Base-by-base conservation (phyloP, 331 rosid species). In the Quercus tomentella region DNA sequence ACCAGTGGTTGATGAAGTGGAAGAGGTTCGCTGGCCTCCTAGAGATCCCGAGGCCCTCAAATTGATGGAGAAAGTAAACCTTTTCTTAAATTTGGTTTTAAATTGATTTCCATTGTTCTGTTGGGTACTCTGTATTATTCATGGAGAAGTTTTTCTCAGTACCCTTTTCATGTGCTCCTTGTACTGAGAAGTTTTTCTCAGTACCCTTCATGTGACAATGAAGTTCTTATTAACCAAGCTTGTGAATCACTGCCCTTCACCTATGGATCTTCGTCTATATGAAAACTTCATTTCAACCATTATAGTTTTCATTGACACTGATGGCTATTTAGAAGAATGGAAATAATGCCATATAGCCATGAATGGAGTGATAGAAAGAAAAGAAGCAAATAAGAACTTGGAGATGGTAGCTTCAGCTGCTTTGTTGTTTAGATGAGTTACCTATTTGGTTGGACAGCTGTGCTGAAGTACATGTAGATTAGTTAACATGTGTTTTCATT, bases 21-120 rank as follows among this genome's bases (percentile, higher is more conserved):
- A 89, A 77, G 97, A 95, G 84, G 90, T 95, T 85, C 21, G 75
- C 37, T 92, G 98, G 98, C 97, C 98, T 76, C 98, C 97, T 16
- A 89, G 86, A 85, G 94, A 95, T 84, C 97, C 91, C 3, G 82
- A 83, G 78, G 91, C 92, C 45, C 91, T 92, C 69, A 76, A 75
- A 56, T 80, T 82, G 80, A 90, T 95, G 98, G 91, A 92, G 80
- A 89, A 79, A 79, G 98, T 91, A 72, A 43, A 88, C 74, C 81
- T 71, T 51, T 73, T 56, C 49, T 73, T 82, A 61, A 56, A 18
- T n/a, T 67, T 35, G 7, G 10, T 35, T 33, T 10, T 4, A 28
- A 20, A 20, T 20, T 33, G 3, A 4, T 67, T 35, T 33, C n/a
- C 52, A 35, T 20, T 67, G 0, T 35, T 67, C 72, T 3, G 26